Conservation (phyloP, 768 basidiomycete species). For the Amanita thiersii region DNA sequence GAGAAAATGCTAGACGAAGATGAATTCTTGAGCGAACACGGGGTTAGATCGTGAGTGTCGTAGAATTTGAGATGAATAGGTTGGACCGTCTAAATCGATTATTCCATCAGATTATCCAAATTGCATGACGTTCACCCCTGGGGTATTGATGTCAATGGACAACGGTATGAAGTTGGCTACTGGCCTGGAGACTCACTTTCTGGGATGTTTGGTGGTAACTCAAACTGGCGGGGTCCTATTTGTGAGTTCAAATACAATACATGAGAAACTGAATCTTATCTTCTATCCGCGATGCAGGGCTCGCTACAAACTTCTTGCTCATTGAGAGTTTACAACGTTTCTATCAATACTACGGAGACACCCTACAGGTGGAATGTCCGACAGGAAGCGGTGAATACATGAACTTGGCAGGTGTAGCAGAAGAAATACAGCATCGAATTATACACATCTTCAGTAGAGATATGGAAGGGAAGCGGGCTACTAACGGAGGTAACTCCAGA, state of each 20-base stretch:
- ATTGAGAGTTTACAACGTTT: conserved; percentile 96
- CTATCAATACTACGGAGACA: conserved; percentile 95
- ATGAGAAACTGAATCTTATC: neutral
- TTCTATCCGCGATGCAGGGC: conserved; percentile 41
- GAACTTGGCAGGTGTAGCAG: conserved; percentile 89
- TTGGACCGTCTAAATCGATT: neutral
- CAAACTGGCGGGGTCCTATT: conserved; percentile 94
- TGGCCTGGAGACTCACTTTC: conserved; percentile 98
- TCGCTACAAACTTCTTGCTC: conserved; percentile 91
- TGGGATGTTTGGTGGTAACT: conserved; percentile 98
- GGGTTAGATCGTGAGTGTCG: conserved; percentile 81
- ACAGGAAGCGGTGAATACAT: conserved; percentile 97
- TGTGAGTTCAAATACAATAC: conserved; percentile 34
- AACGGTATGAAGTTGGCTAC: conserved; percentile 87
- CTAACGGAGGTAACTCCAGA: conserved; percentile 84
- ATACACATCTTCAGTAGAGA: conserved; percentile 99
- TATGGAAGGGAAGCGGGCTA: conserved; percentile 74
- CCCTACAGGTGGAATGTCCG: conserved; percentile 88
- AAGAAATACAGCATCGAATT: conserved; percentile 98
- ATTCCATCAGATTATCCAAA: conserved; percentile 66
- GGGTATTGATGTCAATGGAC: conserved; percentile 90
- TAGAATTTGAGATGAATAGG: neutral
- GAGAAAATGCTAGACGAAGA: conserved; percentile 97
- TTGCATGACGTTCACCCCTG: conserved; percentile 87
- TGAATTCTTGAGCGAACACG: conserved; percentile 94